Conservation (phyloP, 2,329 filamentous ascomycete genomes). For the Penicillium sp. region DNA sequence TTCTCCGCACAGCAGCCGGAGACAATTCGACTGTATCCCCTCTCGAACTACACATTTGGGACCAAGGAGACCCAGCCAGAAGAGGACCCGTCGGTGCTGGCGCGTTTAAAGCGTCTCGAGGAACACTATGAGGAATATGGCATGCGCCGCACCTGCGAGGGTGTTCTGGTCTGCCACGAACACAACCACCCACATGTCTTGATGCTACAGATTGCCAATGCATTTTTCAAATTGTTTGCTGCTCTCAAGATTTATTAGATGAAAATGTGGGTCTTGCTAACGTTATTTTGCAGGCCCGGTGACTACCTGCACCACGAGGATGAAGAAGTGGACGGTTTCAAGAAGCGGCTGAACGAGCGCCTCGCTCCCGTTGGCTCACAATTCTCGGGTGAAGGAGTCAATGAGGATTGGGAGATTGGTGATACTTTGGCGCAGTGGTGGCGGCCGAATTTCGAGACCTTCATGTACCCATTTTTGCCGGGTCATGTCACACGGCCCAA, state of each 20-base stretch:
- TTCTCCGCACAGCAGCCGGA: constrained; percentile 87
- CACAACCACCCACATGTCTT: constrained; percentile 98
- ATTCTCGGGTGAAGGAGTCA: constrained; percentile 75
- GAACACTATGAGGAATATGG: constrained; percentile 88
- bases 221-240: constrained; percentile 89
- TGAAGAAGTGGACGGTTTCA: constrained; percentile 93
- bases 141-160: constrained; percentile 96
- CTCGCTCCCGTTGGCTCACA: constrained; percentile 84
- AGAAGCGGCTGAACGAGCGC: constrained; percentile 82
- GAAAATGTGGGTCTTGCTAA: not conserved
- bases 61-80: constrained; percentile 98
- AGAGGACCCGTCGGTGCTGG: constrained; percentile 91
- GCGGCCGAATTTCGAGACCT: constrained; percentile 98
- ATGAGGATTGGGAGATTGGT: constrained; percentile 89
- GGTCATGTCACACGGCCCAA: constrained; percentile 94
- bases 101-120: constrained; percentile 86
- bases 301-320: constrained; percentile 85
- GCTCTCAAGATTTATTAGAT: not conserved
- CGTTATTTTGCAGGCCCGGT: constrained; percentile 56
- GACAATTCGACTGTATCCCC: constrained; percentile 84
- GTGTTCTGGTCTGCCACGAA: constrained; percentile 94
- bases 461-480: constrained; percentile 98
- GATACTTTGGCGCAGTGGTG: constrained; percentile 98
- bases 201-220: constrained; percentile 98
- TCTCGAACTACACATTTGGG: constrained; percentile 98